A percentile compares a stretch with the other conserved stretches of the same genome.
Conservation (phyloP, 495 filamentous ascomycete genomes). For the Coniosporium apollinis region DNA sequence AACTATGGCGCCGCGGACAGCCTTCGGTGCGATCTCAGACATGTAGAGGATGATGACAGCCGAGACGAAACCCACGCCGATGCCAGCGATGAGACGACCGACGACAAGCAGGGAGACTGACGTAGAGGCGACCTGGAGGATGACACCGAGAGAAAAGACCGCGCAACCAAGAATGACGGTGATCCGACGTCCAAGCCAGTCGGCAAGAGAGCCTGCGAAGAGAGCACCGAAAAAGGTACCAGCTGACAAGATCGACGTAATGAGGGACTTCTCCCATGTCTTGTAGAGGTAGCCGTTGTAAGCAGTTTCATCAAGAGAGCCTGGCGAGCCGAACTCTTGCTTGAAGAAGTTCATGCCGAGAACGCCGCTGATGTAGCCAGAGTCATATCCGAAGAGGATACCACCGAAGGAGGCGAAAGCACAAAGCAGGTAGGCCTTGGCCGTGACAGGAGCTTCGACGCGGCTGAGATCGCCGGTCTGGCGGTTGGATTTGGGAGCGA, state of each 20-base stretch:
- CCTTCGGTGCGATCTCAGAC: conserved; percentile 48
- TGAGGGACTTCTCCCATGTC: conserved; percentile 39
- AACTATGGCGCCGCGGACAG: conserved; percentile 51
- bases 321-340: conserved; percentile 22
- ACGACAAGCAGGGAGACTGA: conserved; percentile 39
- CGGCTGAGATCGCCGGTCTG: neutral
- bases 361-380: conserved; percentile 47
- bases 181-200: conserved; percentile 48
- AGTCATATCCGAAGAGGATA: conserved; percentile 28
- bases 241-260: conserved; percentile 55
- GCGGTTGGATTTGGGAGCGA: no score
- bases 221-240: conserved; percentile 66
- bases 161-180: conserved; percentile 49
- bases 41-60: conserved; percentile 62
- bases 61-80: conserved; percentile 60
- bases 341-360: conserved; percentile 38
- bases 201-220: conserved; percentile 51
- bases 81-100: conserved; percentile 53
- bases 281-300: conserved; percentile 25
- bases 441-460: conserved; percentile 45
- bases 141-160: conserved; percentile 47
- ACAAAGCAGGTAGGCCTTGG: conserved; percentile 51
- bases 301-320: conserved; percentile 14
- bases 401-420: conserved; percentile 54
- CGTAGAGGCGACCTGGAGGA: conserved; percentile 40